Evolutionary conservation across 495 filamentous ascomycete species (phyloP), one percentile per base, ranked within the genome.

Genomic region (Bacidia rubella): DNA sequence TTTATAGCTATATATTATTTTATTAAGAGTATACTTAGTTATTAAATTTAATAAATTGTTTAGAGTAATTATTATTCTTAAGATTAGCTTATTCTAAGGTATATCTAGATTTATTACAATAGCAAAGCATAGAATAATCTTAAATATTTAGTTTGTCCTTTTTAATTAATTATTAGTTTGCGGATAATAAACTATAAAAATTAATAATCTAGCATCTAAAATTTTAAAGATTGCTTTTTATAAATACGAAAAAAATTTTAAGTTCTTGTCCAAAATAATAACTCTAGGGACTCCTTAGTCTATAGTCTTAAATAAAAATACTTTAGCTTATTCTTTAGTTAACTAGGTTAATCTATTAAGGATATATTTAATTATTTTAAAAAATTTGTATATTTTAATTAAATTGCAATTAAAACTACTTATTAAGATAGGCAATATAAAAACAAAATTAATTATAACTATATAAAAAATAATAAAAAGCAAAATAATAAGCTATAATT

Each of bases 121-220:
- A 47, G 46, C 46, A 49, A 32, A 35, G 29, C n/a, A 11, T 17
- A 50, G 27, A 35, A n/a, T n/a, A 2, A 41, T 54, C 41, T 54
- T 26, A 41, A 50, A 21, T 4, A n/a, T 54, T 11, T 54, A 49
- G 29, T 54, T 49, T 15, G 9, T 54, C 1, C 19, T 11, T 38
- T 54, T 21, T 2, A 7, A 39, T 17, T 11, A 15, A 12, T 23
- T 49, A 35, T 49, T 17, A 9, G 1, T 24, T 15, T 54, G 42
- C 1, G 11, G 2, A 26, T 54, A 49, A 15, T 54, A 54, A 0
- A 42, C 22, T 1, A 19, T 49, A 26, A 25, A 49, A n/a, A 47
- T 47, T 20, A 54, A 21, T 43, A 54, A 27, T 23, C 42, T 49
- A 39, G 49, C 21, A 23, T 27, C 11, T 41, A 49, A 40, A 2